phyloP scores from a whole-genome alignment of 2,329 filamentous ascomycete species.

The Acephala macrosclerotiorum region DNA sequence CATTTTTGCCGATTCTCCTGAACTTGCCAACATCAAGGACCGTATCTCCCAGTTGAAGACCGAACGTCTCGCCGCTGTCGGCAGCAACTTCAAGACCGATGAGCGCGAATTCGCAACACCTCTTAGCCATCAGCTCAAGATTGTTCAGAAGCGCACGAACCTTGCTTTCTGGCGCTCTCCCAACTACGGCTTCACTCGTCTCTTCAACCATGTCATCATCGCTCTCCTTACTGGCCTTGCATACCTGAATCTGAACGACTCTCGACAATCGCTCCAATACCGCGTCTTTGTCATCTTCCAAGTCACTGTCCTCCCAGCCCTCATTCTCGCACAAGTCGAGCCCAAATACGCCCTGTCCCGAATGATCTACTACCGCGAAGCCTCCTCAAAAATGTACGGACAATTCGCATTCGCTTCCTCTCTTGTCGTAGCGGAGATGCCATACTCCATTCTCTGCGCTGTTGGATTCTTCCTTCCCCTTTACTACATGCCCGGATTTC shows the following conservation, averaged over 20 bases:
- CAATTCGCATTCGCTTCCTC: conserved; percentile 79
- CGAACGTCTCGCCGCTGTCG: conserved; percentile 55
- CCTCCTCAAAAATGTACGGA: conserved; percentile 85
- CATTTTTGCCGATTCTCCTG: conserved; percentile 65
- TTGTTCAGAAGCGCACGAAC: conserved; percentile 77
- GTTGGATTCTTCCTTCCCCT: conserved; percentile 82
- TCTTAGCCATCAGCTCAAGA: conserved; percentile 77
- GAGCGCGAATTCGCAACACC: conserved; percentile 87
- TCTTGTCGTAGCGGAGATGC: conserved; percentile 84
- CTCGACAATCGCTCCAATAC: conserved; percentile 80
- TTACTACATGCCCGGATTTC: conserved; percentile 85
- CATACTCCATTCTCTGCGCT: conserved; percentile 82
- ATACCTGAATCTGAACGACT: conserved; percentile 80
- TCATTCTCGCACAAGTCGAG: conserved; percentile 86
- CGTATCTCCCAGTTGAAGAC: conserved; percentile 63
- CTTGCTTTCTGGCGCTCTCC: conserved; percentile 84
- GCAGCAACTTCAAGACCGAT: conserved; percentile 43
- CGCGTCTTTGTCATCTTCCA: conserved; percentile 92
- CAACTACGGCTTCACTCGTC: conserved; percentile 87
- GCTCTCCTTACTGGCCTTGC: conserved; percentile 80
- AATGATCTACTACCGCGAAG: conserved; percentile 85
- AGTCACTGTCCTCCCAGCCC: conserved; percentile 80
- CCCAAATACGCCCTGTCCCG: conserved; percentile 83
- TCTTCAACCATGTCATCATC: conserved; percentile 85
- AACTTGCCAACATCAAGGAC: conserved; percentile 61